phyloP scores from a whole-genome alignment of 2,329 filamentous ascomycete species.

The Fusarium sp. region DNA sequence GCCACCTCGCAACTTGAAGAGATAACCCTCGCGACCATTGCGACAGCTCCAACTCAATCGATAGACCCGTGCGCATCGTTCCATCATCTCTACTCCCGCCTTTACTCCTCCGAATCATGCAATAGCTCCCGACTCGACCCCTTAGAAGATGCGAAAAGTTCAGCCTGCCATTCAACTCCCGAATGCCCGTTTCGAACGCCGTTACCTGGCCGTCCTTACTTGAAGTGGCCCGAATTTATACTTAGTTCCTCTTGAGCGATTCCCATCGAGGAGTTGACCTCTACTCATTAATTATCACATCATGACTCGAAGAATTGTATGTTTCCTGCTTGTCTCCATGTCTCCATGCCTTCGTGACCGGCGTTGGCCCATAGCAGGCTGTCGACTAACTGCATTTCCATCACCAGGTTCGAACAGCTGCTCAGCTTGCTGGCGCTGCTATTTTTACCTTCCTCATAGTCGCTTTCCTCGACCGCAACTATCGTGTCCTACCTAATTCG shows the following conservation, averaged over 20 bases:
- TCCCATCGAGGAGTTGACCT: neutral
- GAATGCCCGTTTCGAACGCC: slow-evolving; percentile 36
- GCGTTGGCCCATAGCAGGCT: neutral
- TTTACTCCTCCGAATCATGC: slow-evolving; percentile 35
- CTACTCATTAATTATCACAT: slow-evolving; percentile 25
- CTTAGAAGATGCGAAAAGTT: slow-evolving; percentile 45
- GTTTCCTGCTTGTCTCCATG: slow-evolving; percentile 12
- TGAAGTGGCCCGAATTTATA: slow-evolving; percentile 29
- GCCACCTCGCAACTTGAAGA: neutral
- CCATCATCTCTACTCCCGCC: neutral
- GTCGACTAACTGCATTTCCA: slow-evolving; percentile 9
- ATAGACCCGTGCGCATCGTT: slow-evolving; percentile 5
- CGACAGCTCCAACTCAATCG: neutral
- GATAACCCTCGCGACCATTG: neutral
- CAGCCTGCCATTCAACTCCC: slow-evolving; percentile 26
- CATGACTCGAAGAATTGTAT: slow-evolving; percentile 54
- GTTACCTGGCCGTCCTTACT: slow-evolving; percentile 28
- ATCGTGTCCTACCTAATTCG: slow-evolving; percentile 84
- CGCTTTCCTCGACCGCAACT: slow-evolving; percentile 88
- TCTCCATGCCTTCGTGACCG: neutral
- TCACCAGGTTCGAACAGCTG: slow-evolving; percentile 71
- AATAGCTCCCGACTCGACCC: slow-evolving; percentile 37
- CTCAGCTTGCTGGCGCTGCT: slow-evolving; percentile 77
- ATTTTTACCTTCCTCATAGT: slow-evolving; percentile 76
- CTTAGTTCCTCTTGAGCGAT: neutral